Conservation (phyloP, 805 yeast species). For the Metschnikowia koreensis region DNA sequence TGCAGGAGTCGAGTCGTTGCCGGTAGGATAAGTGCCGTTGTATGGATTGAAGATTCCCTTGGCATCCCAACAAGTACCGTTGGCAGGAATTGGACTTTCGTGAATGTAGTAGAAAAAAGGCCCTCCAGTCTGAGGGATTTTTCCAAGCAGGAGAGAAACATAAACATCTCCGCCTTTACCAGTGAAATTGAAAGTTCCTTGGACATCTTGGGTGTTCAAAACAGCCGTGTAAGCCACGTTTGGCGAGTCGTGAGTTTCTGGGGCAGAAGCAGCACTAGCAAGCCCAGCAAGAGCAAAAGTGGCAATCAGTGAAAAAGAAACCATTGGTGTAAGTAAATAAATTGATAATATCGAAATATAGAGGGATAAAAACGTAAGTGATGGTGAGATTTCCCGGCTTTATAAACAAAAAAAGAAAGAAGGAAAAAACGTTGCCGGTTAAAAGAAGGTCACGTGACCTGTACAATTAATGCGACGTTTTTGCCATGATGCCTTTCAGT, state of each 20-base stretch:
- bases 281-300: constrained; percentile 28
- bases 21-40: constrained; percentile 47
- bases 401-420: too few species aligned
- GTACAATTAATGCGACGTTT: too few species aligned
- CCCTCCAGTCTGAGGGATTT: constrained; percentile 63
- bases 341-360: too few species aligned
- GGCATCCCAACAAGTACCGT: constrained; percentile 50
- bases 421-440: too few species aligned
- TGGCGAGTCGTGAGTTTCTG: not conserved
- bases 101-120: constrained; percentile 71
- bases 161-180: constrained; percentile 51
- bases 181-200: constrained; percentile 25
- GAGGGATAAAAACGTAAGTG: too few species aligned
- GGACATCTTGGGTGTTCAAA: not conserved
- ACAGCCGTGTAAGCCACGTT: not conserved
- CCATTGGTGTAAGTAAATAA: not conserved
- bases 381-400: too few species aligned
- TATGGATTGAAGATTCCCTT: constrained; percentile 64
- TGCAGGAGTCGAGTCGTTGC: constrained; percentile 52
- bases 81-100: constrained; percentile 48
- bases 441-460: too few species aligned
- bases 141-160: constrained; percentile 67
- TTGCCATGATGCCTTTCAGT: too few species aligned
- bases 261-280: not conserved
- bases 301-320: constrained; percentile 8